Percentiles rank a stretch among this genome's conserved stretches.
Evolutionary conservation across 257 asterid genomes (phyloP).

Genomic region (Solanum lignicaule): DNA sequence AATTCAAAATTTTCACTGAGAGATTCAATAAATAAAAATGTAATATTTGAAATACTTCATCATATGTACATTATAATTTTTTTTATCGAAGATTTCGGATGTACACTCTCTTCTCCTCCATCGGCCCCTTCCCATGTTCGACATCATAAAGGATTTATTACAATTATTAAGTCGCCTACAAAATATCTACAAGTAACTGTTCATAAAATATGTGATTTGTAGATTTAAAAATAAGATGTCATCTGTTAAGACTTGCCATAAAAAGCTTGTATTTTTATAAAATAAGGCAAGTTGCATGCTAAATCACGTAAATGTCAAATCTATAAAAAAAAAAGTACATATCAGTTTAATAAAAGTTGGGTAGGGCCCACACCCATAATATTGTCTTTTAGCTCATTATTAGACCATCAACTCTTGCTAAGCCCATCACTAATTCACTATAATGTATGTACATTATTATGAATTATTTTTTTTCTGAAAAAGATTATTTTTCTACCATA

Average conservation of each 20-base stretch:
- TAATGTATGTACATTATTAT: background rate
- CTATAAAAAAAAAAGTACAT: background rate
- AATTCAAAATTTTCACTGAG: too few species aligned
- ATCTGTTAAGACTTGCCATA: background rate
- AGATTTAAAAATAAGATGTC: background rate
- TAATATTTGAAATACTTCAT: too few species aligned
- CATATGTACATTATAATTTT: too few species aligned
- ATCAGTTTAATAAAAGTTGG: background rate
- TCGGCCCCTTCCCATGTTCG: background rate
- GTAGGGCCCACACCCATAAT: background rate
- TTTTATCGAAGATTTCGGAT: too few species aligned
- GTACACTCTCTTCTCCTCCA: background rate
- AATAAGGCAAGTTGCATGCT: background rate
- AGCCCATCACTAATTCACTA: background rate
- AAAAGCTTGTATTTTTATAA: background rate
- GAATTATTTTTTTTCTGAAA: background rate
- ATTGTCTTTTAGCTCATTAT: background rate
- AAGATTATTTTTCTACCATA: background rate
- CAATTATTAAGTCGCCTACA: background rate
- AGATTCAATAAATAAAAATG: too few species aligned
- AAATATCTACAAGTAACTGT: background rate
- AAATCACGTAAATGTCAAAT: background rate
- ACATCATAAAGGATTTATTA: background rate
- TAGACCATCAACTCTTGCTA: background rate
- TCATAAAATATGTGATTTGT: background rate